These are phyloP conservation scores for Fusarium musae DNA, from an alignment of 2,329 filamentous ascomycete genomes.

Conservation along the genomic window DNA sequence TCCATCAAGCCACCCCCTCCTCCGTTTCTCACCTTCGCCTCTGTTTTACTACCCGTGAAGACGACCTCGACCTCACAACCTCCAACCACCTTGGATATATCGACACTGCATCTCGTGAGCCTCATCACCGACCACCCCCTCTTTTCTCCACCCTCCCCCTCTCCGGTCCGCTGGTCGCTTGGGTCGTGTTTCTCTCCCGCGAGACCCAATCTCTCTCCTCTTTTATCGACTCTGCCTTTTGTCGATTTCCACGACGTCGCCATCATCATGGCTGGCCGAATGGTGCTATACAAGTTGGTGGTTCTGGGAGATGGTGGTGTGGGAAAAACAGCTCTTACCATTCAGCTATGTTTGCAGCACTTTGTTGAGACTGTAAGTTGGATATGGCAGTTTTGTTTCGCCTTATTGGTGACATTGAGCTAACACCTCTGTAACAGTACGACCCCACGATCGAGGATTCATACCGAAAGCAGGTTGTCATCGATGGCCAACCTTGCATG, in stretches of 20 bases:
- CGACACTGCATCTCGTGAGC: slow-evolving; percentile 30
- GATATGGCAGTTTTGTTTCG: slow-evolving; percentile 4
- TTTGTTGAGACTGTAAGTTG: slow-evolving; percentile 88
- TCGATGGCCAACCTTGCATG: slow-evolving; percentile 96
- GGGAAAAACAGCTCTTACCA: slow-evolving; percentile 92
- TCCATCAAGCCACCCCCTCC: slow-evolving; percentile 47
- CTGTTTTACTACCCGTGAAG: slow-evolving; percentile 36
- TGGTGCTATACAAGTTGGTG: slow-evolving; percentile 96
- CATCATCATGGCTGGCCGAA: slow-evolving; percentile 82
- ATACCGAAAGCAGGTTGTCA: slow-evolving; percentile 89
- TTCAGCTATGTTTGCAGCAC: slow-evolving; percentile 97
- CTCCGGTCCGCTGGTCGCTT: slow-evolving; percentile 30
- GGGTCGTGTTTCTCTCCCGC: slow-evolving; percentile 18
- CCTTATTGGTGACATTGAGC: neutral
- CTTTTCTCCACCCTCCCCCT: slow-evolving; percentile 32
- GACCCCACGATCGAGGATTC: slow-evolving; percentile 91
- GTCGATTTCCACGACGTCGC: slow-evolving; percentile 38
- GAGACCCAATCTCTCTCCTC: slow-evolving; percentile 17
- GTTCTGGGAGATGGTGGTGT: slow-evolving; percentile 94
- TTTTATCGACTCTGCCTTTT: slow-evolving; percentile 27
- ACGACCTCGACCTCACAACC: slow-evolving; percentile 41
- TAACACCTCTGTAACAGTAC: slow-evolving; percentile 64
- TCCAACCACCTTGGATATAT: slow-evolving; percentile 35
- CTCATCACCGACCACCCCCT: slow-evolving; percentile 35
- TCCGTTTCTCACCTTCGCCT: slow-evolving; percentile 41